phyloP scores from a whole-genome alignment of 1,284 basidiomycete genomes.

The Malassezia cuniculi region DNA sequence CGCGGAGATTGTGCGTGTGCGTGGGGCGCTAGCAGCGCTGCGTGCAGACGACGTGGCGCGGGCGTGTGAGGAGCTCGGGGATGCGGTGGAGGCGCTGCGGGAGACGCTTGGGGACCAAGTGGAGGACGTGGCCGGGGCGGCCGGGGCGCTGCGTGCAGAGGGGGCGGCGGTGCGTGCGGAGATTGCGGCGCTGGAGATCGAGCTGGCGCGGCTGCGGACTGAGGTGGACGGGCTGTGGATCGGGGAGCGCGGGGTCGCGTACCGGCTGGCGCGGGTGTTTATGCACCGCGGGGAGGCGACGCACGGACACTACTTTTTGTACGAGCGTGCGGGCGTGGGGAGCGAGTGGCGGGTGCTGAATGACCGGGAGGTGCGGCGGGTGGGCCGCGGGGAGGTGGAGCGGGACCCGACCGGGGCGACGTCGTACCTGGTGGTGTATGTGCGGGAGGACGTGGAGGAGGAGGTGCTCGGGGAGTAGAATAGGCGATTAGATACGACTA shows the following conservation, averaged over 20 bases:
- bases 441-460: slow-evolving; percentile 20
- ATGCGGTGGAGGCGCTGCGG: background rate
- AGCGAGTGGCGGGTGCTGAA: slow-evolving; percentile 38
- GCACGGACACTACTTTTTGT: slow-evolving; percentile 42
- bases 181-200: slow-evolving; percentile 53
- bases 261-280: slow-evolving; percentile 87
- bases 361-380: slow-evolving; percentile 23
- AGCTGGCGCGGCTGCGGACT: slow-evolving; percentile 52
- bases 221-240: slow-evolving; percentile 68
- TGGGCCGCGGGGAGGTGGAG: slow-evolving; percentile 22
- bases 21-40: background rate
- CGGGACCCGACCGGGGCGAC: slow-evolving; percentile 37
- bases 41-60: background rate
- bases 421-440: slow-evolving; percentile 41
- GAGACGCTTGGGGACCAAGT: background rate
- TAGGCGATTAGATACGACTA: no score
- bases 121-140: slow-evolving; percentile 1
- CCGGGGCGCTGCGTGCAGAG: slow-evolving; percentile 17
- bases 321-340: slow-evolving; percentile 18
- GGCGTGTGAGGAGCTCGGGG: no score
- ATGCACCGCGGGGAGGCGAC: slow-evolving; percentile 59
- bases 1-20: slow-evolving; percentile 11
- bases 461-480: no score
- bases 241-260: slow-evolving; percentile 57
- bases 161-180: slow-evolving; percentile 50